These are phyloP conservation scores for Parsonsia alboflavescens DNA, from an alignment of 257 asterid species.

Conservation along the genomic window DNA sequence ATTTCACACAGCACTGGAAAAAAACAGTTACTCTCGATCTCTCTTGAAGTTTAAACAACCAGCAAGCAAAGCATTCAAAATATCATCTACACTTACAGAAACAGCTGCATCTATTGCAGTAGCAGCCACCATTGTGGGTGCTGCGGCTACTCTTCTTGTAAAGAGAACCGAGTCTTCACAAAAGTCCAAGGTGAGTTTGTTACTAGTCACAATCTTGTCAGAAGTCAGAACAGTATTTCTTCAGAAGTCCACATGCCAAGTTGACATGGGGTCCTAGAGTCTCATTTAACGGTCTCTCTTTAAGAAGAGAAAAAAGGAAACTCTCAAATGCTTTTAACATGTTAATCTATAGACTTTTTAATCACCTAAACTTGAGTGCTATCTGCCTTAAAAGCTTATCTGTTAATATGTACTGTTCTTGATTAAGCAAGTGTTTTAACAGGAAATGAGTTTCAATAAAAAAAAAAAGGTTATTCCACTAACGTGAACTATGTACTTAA, in stretches of 20 bases:
- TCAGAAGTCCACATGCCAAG: neutral
- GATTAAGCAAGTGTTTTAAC: neutral
- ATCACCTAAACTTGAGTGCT: neutral
- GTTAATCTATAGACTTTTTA: neutral
- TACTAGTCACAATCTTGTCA: neutral
- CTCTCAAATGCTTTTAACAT: neutral
- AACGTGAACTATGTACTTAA: neutral
- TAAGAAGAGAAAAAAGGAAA: neutral
- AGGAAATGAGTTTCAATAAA: neutral
- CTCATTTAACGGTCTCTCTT: too few species aligned
- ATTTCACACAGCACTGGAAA: constrained; percentile 12
- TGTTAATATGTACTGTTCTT: neutral
- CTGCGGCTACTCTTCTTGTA: constrained; percentile 60
- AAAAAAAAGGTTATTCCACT: neutral
- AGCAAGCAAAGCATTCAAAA: constrained; percentile 21
- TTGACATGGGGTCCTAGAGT: neutral
- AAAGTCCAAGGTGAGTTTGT: constrained; percentile 40
- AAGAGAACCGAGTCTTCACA: constrained; percentile 43
- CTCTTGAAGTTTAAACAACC: constrained; percentile 17
- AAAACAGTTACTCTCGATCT: constrained; percentile 20
- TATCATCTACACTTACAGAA: constrained; percentile 51
- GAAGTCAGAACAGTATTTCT: neutral
- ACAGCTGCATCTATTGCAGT: constrained; percentile 62
- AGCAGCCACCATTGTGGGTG: constrained; percentile 62
- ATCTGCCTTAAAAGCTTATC: neutral